Evolutionary conservation across 163 green algal species (phyloP).

Genomic region (Prototheca cutis): DNA sequence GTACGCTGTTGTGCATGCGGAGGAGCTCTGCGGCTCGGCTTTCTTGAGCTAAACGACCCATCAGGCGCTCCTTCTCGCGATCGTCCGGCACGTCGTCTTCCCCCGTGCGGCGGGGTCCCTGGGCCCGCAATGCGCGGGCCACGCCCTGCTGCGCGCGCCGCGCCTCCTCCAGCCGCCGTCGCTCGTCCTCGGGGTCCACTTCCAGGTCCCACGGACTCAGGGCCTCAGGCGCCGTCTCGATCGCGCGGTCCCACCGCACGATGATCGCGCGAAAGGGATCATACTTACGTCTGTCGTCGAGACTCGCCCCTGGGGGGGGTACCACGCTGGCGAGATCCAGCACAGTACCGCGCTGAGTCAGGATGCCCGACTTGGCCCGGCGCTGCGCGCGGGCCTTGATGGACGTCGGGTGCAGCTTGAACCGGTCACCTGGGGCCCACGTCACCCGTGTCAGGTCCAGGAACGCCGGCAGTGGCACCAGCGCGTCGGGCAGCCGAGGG

Average conservation of each 20-base stretch:
- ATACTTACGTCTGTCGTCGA: slow-evolving; percentile 30
- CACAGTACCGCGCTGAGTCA: slow-evolving; percentile 44
- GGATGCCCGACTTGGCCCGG: slow-evolving; percentile 19
- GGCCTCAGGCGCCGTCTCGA: slow-evolving; percentile 13
- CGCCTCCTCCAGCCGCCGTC: slow-evolving; percentile 13
- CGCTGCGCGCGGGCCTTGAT: slow-evolving; percentile 15
- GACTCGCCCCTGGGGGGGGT: slow-evolving; percentile 5
- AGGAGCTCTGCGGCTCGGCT: slow-evolving; percentile 20
- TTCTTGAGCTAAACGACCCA: slow-evolving; percentile 7
- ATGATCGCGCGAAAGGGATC: slow-evolving; percentile 66
- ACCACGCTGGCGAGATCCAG: slow-evolving; percentile 12
- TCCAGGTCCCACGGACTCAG: slow-evolving; percentile 68
- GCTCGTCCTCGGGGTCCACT: slow-evolving; percentile 40
- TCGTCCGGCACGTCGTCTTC: slow-evolving; percentile 9
- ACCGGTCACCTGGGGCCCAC: slow-evolving; percentile 57
- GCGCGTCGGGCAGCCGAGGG: slow-evolving; percentile 55
- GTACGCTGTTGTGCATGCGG: slow-evolving; percentile 1
- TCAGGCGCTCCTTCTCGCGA: slow-evolving; percentile 21
- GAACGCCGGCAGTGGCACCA: slow-evolving; percentile 42
- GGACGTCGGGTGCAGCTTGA: slow-evolving; percentile 39
- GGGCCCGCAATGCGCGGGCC: slow-evolving; percentile 12
- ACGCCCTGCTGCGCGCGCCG: slow-evolving; percentile 17
- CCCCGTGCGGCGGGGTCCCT: neutral
- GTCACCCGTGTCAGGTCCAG: slow-evolving; percentile 31
- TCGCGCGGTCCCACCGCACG: slow-evolving; percentile 58